Evolutionary conservation across 441 rosid species (phyloP).

Genomic region (Biscutella laevigata): DNA sequence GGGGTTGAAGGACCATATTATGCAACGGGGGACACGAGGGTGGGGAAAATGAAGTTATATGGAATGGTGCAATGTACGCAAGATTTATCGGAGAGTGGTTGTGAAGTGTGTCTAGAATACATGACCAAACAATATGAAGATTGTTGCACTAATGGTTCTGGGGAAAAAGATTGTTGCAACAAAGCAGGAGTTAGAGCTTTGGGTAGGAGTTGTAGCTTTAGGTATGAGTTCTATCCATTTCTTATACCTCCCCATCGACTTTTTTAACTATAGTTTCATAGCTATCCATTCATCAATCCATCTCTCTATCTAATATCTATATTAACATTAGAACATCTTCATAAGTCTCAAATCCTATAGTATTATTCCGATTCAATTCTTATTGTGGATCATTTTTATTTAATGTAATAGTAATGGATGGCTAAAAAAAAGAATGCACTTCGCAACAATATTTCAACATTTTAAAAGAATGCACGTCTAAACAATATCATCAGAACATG

Average conservation of each 20-base stretch:
- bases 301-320: no score
- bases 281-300: background rate
- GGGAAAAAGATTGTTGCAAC: background rate
- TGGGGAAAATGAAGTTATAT: background rate
- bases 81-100: constrained; percentile 25
- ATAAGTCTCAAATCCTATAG: no score
- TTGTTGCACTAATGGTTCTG: background rate
- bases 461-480: background rate
- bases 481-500: background rate
- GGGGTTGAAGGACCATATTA: constrained; percentile 18
- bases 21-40: constrained; percentile 14
- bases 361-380: no score
- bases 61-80: constrained; percentile 37
- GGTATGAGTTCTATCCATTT: constrained; percentile 35
- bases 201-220: constrained; percentile 36
- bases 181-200: constrained; percentile 35
- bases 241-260: background rate
- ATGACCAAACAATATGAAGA: constrained; percentile 19
- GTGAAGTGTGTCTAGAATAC: constrained; percentile 32
- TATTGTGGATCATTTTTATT: no score
- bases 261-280: background rate
- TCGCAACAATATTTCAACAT: background rate
- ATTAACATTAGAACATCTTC: no score
- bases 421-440: no score
- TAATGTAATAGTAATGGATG: no score